Conservation (phyloP, 306 rosid species). For the Fagus sylvatica region DNA sequence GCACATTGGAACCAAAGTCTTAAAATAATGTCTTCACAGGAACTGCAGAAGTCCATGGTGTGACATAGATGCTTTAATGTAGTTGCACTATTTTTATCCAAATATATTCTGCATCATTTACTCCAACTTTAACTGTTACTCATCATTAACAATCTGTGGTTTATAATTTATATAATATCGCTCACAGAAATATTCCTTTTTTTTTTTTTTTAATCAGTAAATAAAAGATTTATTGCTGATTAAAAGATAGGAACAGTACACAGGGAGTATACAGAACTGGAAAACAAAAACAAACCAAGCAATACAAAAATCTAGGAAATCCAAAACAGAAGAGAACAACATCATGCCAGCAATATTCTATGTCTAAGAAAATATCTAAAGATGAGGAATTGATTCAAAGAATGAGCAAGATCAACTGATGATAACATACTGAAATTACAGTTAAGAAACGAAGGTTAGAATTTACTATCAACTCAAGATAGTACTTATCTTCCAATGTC, state of each 20-base stretch:
- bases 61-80: not conserved
- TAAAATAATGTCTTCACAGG: not conserved
- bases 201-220: too few relatives aligned
- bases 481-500: not conserved
- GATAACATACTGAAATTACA: not conserved
- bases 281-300: too few relatives aligned
- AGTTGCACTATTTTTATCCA: not conserved
- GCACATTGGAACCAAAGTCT: constrained; percentile 31
- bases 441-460: not conserved
- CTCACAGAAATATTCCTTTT: not conserved
- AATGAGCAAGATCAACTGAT: not conserved
- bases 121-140: not conserved
- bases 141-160: not conserved
- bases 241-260: too few relatives aligned
- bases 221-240: too few relatives aligned
- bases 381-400: not conserved
- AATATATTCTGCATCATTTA: not conserved
- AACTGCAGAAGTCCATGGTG: not conserved
- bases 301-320: too few relatives aligned
- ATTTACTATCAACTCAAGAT: not conserved
- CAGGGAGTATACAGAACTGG: too few relatives aligned
- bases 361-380: not conserved
- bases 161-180: not conserved
- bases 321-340: too few relatives aligned
- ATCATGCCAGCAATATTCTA: too few relatives aligned